Percentiles rank a stretch among this genome's conserved stretches.
Evolutionary conservation across 768 basidiomycete species (phyloP).

Genomic region (Lactarius vividus): DNA sequence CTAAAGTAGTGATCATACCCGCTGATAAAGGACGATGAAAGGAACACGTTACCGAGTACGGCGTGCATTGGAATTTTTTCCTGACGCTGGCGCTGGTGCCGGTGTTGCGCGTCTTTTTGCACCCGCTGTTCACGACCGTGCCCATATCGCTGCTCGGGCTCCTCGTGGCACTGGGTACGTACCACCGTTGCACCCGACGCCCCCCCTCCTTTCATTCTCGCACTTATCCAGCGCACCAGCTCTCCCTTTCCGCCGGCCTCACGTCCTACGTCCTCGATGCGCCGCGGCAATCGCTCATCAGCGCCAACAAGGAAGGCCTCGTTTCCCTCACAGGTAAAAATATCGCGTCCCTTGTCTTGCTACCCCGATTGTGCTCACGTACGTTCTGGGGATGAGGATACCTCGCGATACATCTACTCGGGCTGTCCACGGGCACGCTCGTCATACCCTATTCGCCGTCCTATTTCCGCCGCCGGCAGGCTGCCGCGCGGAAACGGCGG

Average conservation of each 20-base stretch:
- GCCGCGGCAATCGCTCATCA: conserved; percentile 60
- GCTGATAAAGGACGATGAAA: conserved; percentile 30
- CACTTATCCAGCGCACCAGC: conserved; percentile 63
- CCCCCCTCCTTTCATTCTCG: neutral
- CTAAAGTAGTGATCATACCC: neutral
- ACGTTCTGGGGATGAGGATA: conserved; percentile 55
- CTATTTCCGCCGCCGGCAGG: conserved; percentile 58
- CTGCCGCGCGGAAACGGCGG: conserved; percentile 8
- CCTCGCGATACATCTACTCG: conserved; percentile 84
- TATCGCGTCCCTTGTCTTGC: neutral
- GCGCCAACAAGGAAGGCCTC: conserved; percentile 90
- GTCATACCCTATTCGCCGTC: conserved; percentile 77
- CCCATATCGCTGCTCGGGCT: conserved; percentile 65
- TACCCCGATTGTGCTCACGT: neutral
- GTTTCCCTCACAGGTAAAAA: conserved; percentile 67
- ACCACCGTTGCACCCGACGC: neutral
- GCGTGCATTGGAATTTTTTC: conserved; percentile 99
- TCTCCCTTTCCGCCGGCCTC: conserved; percentile 56
- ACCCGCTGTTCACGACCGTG: conserved; percentile 57
- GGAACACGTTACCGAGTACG: conserved; percentile 98
- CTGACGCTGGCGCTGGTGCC: conserved; percentile 85
- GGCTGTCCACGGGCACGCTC: conserved; percentile 76
- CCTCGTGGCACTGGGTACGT: conserved; percentile 55
- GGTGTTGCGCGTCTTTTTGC: conserved; percentile 62
- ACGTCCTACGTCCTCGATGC: conserved; percentile 63